A percentile compares a stretch with the other conserved stretches of the same genome.
Conservation (phyloP, 202 grass and related monocot genomes). For the Sporobolus alterniflorus region DNA sequence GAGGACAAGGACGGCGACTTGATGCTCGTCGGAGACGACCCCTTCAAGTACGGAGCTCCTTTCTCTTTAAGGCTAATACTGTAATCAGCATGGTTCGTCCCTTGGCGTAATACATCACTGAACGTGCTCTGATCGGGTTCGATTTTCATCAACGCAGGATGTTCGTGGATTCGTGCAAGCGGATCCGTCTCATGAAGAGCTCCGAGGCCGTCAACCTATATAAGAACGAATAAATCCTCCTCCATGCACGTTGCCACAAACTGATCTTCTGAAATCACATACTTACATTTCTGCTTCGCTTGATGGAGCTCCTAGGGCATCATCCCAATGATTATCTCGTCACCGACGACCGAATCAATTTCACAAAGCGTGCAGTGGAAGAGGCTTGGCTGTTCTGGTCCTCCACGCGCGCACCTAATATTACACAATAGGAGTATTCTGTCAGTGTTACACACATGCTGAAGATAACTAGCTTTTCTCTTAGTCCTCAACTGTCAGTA, state of each 20-base stretch:
- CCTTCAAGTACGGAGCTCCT: constrained; percentile 74
- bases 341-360: background rate
- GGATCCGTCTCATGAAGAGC: constrained; percentile 90
- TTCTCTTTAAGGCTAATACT: background rate
- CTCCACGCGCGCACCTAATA: constrained; percentile 33
- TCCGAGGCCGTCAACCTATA: constrained; percentile 73
- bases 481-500: background rate
- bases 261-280: background rate
- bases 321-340: constrained; percentile 30
- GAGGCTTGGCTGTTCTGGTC: constrained; percentile 68
- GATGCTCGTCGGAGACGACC: constrained; percentile 99
- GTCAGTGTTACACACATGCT: background rate
- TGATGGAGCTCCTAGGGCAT: constrained; percentile 60
- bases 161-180: constrained; percentile 96
- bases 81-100: background rate
- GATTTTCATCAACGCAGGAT: constrained; percentile 57
- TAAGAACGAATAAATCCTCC: constrained; percentile 38
- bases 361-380: constrained; percentile 40
- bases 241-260: background rate
- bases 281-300: background rate
- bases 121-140: background rate
- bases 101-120: background rate
- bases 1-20: constrained; percentile 99
- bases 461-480: background rate
- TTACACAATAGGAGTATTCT: constrained; percentile 21